Percentiles rank a stretch among this genome's conserved stretches.
These are phyloP conservation scores for Perilla frutescens DNA, from an alignment of 257 asterid genomes.

Conservation along the genomic window DNA sequence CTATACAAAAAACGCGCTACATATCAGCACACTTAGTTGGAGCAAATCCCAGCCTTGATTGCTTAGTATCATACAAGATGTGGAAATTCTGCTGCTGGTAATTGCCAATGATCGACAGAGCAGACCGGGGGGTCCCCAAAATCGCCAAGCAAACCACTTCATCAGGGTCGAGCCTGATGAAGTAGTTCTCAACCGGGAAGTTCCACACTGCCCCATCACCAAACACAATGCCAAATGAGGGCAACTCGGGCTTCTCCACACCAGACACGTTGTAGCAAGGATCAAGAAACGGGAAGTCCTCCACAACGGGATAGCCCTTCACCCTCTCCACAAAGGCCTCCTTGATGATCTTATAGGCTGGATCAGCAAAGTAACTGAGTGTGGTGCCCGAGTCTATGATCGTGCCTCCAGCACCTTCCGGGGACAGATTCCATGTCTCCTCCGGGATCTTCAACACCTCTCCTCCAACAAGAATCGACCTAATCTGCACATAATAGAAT, in stretches of 20 bases:
- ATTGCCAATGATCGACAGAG: conserved; percentile 88
- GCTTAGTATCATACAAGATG: conserved; percentile 67
- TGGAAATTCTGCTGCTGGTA: conserved; percentile 96
- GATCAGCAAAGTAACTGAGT: conserved; percentile 77
- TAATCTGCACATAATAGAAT: conserved; percentile 72
- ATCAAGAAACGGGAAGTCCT: conserved; percentile 70
- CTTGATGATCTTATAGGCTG: conserved; percentile 68
- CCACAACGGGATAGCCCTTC: conserved; percentile 52
- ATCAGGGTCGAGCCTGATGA: conserved; percentile 75
- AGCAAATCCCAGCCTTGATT: conserved; percentile 85
- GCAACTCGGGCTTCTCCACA: conserved; percentile 48
- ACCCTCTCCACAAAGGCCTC: conserved; percentile 65
- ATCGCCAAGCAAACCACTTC: conserved; percentile 85
- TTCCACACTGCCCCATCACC: conserved; percentile 90
- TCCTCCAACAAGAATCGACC: conserved; percentile 73
- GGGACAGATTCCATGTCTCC: conserved; percentile 63
- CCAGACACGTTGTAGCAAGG: conserved; percentile 91
- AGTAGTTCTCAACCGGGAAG: conserved; percentile 80
- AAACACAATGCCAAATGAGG: conserved; percentile 76
- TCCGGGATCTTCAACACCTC: conserved; percentile 65
- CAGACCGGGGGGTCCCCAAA: conserved; percentile 71
- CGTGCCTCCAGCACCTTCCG: conserved; percentile 77
- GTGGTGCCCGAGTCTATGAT: conserved; percentile 93
- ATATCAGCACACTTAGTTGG: conserved; percentile 74
- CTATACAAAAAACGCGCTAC: conserved; percentile 38